Evolutionary conservation across 441 rosid species (phyloP).

Genomic region (Arabidopsis hybrid): DNA sequence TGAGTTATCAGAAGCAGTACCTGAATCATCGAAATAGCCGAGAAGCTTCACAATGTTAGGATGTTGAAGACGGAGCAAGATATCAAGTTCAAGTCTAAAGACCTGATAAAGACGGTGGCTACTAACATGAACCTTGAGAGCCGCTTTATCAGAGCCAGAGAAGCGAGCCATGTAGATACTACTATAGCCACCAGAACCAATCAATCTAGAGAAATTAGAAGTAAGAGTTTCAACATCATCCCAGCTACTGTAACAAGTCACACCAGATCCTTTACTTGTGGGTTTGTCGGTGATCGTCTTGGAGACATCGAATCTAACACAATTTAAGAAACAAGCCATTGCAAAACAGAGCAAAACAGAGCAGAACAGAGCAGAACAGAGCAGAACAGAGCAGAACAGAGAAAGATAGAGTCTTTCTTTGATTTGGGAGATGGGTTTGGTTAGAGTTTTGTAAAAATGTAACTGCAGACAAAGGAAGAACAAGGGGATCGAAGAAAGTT

Average conservation of each 20-base stretch:
- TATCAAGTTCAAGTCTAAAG: conserved; percentile 73
- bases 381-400: neutral
- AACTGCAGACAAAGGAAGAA: neutral
- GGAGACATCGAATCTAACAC: conserved; percentile 26
- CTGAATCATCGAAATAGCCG: conserved; percentile 74
- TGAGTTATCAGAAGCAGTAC: conserved; percentile 30
- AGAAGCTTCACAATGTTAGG: conserved; percentile 72
- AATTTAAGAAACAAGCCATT: conserved; percentile 56
- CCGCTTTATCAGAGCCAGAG: conserved; percentile 50
- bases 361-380: neutral
- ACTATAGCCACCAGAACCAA: conserved; percentile 89
- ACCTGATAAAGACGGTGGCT: conserved; percentile 64
- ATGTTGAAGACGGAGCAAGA: conserved; percentile 67
- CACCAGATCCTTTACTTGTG: conserved; percentile 25
- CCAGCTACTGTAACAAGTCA: conserved; percentile 57
- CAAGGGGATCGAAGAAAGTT: conserved; percentile 14
- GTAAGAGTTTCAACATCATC: conserved; percentile 58
- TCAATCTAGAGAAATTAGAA: conserved; percentile 53
- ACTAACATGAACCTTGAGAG: conserved; percentile 64
- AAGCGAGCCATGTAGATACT: conserved; percentile 65
- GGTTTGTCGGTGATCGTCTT: conserved; percentile 15
- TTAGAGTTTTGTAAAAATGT: neutral
- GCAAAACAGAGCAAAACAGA: conserved; percentile 13
- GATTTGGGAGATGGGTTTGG: conserved; percentile 1
- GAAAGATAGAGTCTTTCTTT: neutral